Conservation (phyloP, 106 monocot species). For the Apostasia shenzhenica region DNA sequence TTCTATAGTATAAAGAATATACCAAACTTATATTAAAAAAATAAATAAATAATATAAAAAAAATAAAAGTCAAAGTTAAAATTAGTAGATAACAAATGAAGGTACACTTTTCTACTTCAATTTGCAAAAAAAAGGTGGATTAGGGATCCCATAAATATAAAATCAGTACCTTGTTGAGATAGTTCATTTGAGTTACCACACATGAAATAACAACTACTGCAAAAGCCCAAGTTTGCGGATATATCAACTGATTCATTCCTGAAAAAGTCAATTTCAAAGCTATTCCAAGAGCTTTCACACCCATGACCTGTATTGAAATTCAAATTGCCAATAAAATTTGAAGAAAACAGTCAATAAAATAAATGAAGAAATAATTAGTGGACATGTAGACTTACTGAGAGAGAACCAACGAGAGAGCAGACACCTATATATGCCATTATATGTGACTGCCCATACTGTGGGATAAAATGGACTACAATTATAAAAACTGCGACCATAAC, state of each 20-base stretch:
- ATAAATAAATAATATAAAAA: too few species aligned
- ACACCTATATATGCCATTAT: conserved; percentile 46
- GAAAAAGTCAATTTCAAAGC: conserved; percentile 60
- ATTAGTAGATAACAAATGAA: too few species aligned
- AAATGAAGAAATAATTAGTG: background rate
- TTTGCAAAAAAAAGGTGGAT: too few species aligned
- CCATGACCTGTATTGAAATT: conserved; percentile 42
- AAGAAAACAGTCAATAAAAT: background rate
- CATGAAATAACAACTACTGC: conserved; percentile 33
- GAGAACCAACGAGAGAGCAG: conserved; percentile 52
- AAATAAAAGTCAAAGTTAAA: too few species aligned
- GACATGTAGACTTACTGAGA: conserved; percentile 27
- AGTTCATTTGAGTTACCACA: conserved; percentile 46
- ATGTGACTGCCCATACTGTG: conserved; percentile 43
- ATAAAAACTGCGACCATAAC: conserved; percentile 34
- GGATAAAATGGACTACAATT: conserved; percentile 24
- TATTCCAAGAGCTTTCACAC: conserved; percentile 67
- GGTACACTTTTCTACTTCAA: too few species aligned
- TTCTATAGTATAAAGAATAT: too few species aligned
- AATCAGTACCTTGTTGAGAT: conserved; percentile 51
- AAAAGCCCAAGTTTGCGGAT: conserved; percentile 55
- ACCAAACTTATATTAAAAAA: too few species aligned
- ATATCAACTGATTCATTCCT: conserved; percentile 58
- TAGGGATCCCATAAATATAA: too few species aligned
- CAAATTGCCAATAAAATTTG: background rate